Base-by-base conservation (phyloP, 1,284 basidiomycete genomes). In the Porodaedalea pini region DNA sequence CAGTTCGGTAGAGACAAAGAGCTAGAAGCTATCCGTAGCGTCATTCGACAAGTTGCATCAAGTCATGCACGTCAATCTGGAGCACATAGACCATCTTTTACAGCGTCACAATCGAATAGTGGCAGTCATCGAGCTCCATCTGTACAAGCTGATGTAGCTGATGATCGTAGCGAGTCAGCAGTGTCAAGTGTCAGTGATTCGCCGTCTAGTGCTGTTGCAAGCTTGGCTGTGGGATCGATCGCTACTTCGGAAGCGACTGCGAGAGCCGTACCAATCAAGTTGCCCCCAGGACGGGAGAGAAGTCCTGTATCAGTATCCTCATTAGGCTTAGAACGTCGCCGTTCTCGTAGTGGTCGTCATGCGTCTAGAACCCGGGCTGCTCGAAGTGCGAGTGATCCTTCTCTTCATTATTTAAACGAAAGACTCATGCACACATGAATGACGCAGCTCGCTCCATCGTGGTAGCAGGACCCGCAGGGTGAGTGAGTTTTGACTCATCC, bases 1-100 rank as follows among this genome's bases (percentile, higher is more conserved):
- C 31, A 85, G 82, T 87, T 86, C 65, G 86, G 86, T 6, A 76
- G 86, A 53, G 84, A 87, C 51, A 85, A 79, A 63, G 85, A 88
- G 68, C 70, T 87, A 0, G 85, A 87, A 51, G 70, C 74, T 27
- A 82, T 88, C 53, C 77, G 82, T 44, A 82, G 79, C 66, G 80
- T 88, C 58, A 83, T 86, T 57, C 77, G 79, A 21, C 79, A 81
- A 60, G 77, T 80, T n/a, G 79, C 83, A 2, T 82, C 78, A 7
- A 82, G 76, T 63, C 86, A 84, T 63, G 83, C 83, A 15, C 73
- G 79, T 45, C 76, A 81, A 63, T 74, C 78, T 43, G 75, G 76
- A 1, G 68, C 74, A 0, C 72, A 72, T 8, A 76, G 75, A 59
- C 75, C 73, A 31, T 69, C 74, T 39, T 68, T 76, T 45, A 47